Base-by-base conservation (phyloP, 352 stramenopile species). In the Globisporangium solare region DNA sequence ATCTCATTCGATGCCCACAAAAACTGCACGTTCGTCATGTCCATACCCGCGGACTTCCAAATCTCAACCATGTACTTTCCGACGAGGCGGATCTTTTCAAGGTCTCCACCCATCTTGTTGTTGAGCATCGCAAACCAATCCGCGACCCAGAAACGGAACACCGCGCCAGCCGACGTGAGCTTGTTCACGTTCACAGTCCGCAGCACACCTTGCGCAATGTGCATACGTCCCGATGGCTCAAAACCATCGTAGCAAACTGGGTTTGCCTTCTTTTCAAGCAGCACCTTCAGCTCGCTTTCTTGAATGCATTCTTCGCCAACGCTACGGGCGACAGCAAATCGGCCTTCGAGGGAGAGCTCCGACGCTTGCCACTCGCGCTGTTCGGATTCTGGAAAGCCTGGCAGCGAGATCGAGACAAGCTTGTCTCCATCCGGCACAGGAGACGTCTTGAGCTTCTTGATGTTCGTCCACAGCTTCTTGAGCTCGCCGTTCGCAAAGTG, bases 71-170 rank as follows among this genome's bases (percentile, higher is more conserved):
- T 95, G 79, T 99, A 99, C 56, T 92, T 72, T 48, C 93, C 93
- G 41, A 98, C 93, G 15, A 84, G 89, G 39, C 88, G 88, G 69
- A 99, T 99, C 78, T 99, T 99, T 46, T 95, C 83, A 22, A 99
- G 72, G 68, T 99, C 96, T 37, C 96, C 96, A 53, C 94, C 96
- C 95, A 99, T 99, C 77, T 99, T 99, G 75, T 98, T 98, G 75
- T 99, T 99, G 65, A 99, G 93, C 65, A 99, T 94, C 15, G 97
- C 97, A 71, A 99, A 99, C 97, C 97, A 99, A 72, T 99, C 97
- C n/a, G 97, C 97, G 27, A 99, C 96, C 97, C 97, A 99, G 74
- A 99, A 99, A 67, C 97, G 95, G 72, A 99, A 99, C 10, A 97
- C 95, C 22, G 93, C 92, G 27, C 96, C 97, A 6, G 86, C 69